A percentile compares a stretch with the other conserved stretches of the same genome.
phyloP scores from a whole-genome alignment of 305 asterid genomes.

The Petunia hybrid region DNA sequence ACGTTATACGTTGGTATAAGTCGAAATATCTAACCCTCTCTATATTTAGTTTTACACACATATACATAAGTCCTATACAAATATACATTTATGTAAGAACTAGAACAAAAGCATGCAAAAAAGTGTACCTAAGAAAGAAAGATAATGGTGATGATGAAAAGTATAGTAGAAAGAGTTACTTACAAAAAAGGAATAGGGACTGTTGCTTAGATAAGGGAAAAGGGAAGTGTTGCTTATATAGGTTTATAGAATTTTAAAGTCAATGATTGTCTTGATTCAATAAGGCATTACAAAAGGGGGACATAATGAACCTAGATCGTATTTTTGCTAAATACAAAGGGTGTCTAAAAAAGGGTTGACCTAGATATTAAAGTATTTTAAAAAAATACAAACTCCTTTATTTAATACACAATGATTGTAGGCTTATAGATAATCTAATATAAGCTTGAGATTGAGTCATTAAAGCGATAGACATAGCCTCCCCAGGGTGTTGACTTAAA shows the following conservation, averaged over 20 bases:
- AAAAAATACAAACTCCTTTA: background rate
- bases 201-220: slow-evolving; percentile 23
- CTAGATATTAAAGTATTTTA: background rate
- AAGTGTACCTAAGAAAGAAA: background rate
- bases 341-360: background rate
- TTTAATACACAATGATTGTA: slow-evolving; percentile 28
- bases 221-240: slow-evolving; percentile 33
- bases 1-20: too few relatives aligned
- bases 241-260: slow-evolving; percentile 24
- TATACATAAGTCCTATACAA: background rate
- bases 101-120: background rate
- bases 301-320: background rate
- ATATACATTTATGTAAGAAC: background rate
- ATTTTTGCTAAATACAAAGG: background rate
- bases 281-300: background rate
- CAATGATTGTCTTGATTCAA: slow-evolving; percentile 32
- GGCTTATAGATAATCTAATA: background rate
- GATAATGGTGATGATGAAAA: background rate
- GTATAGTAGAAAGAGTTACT: background rate
- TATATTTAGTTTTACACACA: background rate
- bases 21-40: background rate
- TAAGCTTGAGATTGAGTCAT: background rate
- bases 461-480: background rate
- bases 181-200: background rate
- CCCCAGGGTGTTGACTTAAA: slow-evolving; percentile 21